Percentiles rank a stretch among this genome's conserved stretches.
These are phyloP conservation scores for Irpex sp. DNA, from an alignment of 1,284 basidiomycete genomes.

Conservation along the genomic window DNA sequence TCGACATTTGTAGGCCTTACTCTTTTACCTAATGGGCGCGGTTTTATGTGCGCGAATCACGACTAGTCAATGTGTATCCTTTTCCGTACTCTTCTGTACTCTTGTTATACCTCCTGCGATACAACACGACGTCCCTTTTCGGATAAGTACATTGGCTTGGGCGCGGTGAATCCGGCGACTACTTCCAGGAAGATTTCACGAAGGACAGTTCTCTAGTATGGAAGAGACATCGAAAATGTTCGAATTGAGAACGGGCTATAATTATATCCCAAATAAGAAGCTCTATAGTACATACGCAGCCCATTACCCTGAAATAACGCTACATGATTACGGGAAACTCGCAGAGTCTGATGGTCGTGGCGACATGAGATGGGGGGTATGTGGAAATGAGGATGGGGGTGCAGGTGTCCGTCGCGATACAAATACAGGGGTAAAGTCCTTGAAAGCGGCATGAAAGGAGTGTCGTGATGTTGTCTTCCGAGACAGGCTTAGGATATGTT, in stretches of 20 bases:
- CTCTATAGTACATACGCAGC: background rate
- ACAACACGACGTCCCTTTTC: background rate
- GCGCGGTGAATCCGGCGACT: background rate
- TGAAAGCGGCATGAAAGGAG: background rate
- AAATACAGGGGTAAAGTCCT: background rate
- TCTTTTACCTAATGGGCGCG: too few relatives aligned
- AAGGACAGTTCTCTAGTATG: too few relatives aligned
- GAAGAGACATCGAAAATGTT: too few relatives aligned
- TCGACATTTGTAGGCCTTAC: too few relatives aligned
- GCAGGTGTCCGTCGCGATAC: background rate
- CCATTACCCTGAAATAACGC: background rate
- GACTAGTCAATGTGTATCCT: background rate
- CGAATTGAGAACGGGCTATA: too few relatives aligned
- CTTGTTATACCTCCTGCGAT: background rate
- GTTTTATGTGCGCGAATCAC: background rate
- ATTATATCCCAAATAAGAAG: background rate
- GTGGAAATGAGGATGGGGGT: background rate
- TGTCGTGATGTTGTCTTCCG: background rate
- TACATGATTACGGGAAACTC: conserved; percentile 1
- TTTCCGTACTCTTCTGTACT: background rate
- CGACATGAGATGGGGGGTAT: background rate
- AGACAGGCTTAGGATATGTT: background rate
- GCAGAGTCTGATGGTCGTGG: conserved; percentile 3
- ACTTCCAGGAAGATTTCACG: background rate
- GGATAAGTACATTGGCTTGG: too few relatives aligned